These are phyloP conservation scores for Colletotrichum truncatum DNA, from an alignment of 2,329 filamentous ascomycete species.

Conservation along the genomic window DNA sequence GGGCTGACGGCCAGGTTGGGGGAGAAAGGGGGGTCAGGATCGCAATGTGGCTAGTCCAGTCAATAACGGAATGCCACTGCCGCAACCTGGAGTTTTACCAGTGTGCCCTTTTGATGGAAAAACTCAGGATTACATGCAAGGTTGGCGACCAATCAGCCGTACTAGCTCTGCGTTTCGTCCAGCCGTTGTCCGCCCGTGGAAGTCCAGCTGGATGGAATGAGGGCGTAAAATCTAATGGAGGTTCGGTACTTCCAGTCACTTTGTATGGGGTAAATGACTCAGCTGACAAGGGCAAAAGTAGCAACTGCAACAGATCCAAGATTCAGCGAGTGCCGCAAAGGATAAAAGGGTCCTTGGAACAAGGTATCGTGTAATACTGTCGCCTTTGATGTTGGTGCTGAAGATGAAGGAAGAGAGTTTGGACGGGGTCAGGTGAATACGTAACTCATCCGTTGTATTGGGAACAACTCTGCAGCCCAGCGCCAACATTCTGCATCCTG, in stretches of 20 bases:
- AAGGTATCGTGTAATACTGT: background rate
- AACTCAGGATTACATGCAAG: conserved; percentile 14
- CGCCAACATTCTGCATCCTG: background rate
- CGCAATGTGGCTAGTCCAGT: conserved; percentile 18
- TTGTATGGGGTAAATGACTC: conserved; percentile 9
- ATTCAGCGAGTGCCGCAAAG: background rate
- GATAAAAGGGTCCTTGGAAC: background rate
- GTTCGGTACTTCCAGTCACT: background rate
- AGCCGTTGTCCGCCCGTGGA: conserved; percentile 16
- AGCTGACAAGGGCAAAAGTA: conserved; percentile 14
- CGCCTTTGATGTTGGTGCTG: background rate
- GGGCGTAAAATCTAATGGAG: background rate
- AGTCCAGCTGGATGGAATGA: background rate
- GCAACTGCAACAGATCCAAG: background rate
- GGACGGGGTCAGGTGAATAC: background rate
- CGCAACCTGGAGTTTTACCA: background rate
- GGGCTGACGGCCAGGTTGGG: background rate
- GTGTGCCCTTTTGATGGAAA: conserved; percentile 6
- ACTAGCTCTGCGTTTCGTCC: conserved; percentile 3
- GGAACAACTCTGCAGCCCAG: background rate
- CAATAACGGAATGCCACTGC: conserved; percentile 8
- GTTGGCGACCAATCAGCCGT: conserved; percentile 13
- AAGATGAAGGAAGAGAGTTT: conserved; percentile 29
- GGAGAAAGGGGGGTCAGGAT: conserved; percentile 1
- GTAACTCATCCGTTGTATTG: conserved; percentile 17